Evolutionary conservation across 2,329 filamentous ascomycete genomes (phyloP), one percentile per base, ranked within the genome.

Genomic region (Venturia pyrina): DNA sequence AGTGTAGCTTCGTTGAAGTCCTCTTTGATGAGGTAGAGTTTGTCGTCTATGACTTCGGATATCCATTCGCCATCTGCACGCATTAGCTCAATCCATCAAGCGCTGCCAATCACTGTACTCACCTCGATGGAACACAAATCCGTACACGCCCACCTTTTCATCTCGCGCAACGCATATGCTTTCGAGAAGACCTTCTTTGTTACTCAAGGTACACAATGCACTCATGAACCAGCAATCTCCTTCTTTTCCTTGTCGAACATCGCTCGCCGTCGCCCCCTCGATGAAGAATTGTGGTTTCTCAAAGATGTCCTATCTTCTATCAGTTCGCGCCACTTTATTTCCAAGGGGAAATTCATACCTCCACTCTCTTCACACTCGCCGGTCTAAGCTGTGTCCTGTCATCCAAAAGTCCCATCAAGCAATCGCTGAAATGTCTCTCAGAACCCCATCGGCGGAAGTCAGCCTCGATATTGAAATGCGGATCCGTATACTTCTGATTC

Each of bases 191-290:
- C 83, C 83, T 19, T 83, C 77, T 74, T 90, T 89, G 73, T 89
- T 90, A 70, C 86, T 87, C 57, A 95, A 81, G 0, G 89, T 90
- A 69, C 88, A 90, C 37, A 96, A 76, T 0, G 89, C 89, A 11
- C 91, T 88, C 77, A 96, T 85, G 67, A 95, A 84, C 90, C 91
- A 96, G 74, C 91, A 96, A 72, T 96, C 90, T 0, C 91, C 91
- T 68, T 88, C 86, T 2, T 82, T 80, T 0, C 91, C 91, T 75
- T 95, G 91, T 17, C 88, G 83, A 11, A 96, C 87, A 75, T 95
- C 90, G 66, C 87, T 89, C 44, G 89, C 88, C 3, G 86, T 87
- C 6, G 88, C 88, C 0, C 89, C 88, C 67, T 93, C 89, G 68
- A 91, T 86, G 72, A 85, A 95, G 74, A 96, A 95, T 68, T 83